Conservation (phyloP, 345 rosid species). For the Anastatica hierochuntica region DNA sequence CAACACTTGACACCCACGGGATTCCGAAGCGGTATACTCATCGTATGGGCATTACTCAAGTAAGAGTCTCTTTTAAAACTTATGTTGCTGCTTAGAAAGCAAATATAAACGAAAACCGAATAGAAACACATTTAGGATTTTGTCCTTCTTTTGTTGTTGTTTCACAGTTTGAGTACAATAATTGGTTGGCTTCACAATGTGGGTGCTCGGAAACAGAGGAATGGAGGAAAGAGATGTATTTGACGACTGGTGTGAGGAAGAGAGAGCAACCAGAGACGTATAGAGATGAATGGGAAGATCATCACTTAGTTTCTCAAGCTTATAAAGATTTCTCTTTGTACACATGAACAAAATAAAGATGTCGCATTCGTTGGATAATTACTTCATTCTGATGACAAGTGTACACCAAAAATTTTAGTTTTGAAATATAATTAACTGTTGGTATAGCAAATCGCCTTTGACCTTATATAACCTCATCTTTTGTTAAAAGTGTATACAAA, state of each 20-base stretch:
- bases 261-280: conserved; percentile 27
- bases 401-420: too few species aligned
- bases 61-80: conserved; percentile 9
- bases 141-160: background rate
- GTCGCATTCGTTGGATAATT: too few species aligned
- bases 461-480: too few species aligned
- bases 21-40: conserved; percentile 62
- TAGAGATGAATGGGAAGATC: conserved; percentile 53
- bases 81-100: background rate
- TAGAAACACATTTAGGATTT: background rate
- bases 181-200: conserved; percentile 50
- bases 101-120: background rate
- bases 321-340: conserved; percentile 30
- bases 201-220: conserved; percentile 30
- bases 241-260: background rate
- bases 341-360: too few species aligned
- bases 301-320: conserved; percentile 37
- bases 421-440: too few species aligned
- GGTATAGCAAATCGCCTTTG: too few species aligned
- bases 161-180: conserved; percentile 40
- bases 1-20: conserved; percentile 43
- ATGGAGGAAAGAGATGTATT: conserved; percentile 50
- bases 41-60: conserved; percentile 33
- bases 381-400: too few species aligned
- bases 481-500: too few species aligned